phyloP scores from a whole-genome alignment of 2,329 filamentous ascomycete species.

The Oidium heveae region DNA sequence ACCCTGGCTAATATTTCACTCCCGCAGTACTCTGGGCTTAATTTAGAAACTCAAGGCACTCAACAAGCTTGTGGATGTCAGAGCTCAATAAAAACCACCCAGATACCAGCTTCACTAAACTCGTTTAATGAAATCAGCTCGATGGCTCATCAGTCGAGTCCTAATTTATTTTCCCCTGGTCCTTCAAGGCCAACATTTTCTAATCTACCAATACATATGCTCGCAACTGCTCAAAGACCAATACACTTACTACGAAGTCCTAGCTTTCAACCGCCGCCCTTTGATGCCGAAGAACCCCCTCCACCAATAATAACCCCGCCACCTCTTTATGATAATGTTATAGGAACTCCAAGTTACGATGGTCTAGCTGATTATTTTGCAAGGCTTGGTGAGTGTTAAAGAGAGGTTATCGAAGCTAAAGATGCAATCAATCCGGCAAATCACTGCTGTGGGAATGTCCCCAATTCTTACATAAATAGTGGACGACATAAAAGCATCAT shows the following conservation, averaged over 20 bases:
- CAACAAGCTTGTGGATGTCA: no score
- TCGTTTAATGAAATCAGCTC: constrained; percentile 17
- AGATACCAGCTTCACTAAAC: constrained; percentile 35
- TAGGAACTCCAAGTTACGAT: constrained; percentile 26
- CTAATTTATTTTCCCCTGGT: constrained; percentile 6
- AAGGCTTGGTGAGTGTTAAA: constrained; percentile 16
- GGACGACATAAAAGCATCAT: no score
- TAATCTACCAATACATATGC: constrained; percentile 16
- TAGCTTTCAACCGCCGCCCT: constrained; percentile 45
- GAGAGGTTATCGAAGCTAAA: constrained; percentile 11
- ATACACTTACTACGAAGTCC: constrained; percentile 44
- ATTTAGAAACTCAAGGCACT: no score
- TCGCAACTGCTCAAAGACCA: constrained; percentile 16
- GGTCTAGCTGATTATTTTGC: constrained; percentile 43
- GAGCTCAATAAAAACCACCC: no score
- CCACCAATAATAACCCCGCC: constrained; percentile 44
- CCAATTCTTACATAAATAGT: no score
- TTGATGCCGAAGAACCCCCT: constrained; percentile 42
- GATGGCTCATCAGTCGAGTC: constrained; percentile 2
- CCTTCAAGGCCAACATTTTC: constrained; percentile 22
- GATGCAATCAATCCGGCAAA: no score
- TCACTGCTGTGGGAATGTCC: no score
- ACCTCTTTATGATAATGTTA: constrained; percentile 40
- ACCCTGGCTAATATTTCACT: no score
- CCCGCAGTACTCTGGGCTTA: no score